Evolutionary conservation across 768 basidiomycete species (phyloP).

Genomic region (Lactifluus pinguis): DNA sequence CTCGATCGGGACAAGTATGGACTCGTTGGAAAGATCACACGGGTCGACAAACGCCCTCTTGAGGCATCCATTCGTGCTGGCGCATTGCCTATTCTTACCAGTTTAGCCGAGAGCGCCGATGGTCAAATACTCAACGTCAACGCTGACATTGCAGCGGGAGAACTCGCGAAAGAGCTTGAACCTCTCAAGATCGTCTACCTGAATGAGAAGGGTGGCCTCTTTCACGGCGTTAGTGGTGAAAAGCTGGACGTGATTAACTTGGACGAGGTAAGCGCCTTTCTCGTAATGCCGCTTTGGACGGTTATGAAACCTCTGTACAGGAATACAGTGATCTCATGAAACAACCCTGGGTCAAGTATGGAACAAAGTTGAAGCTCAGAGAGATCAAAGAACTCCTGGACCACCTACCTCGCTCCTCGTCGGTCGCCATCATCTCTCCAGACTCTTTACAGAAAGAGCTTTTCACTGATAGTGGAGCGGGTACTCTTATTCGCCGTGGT

Average conservation of each 20-base stretch:
- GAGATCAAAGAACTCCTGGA: constrained; percentile 99
- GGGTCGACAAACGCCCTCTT: constrained; percentile 90
- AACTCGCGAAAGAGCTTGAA: constrained; percentile 95
- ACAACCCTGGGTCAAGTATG: constrained; percentile 97
- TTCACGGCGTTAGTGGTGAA: constrained; percentile 95
- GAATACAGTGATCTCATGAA: constrained; percentile 97
- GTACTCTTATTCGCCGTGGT: constrained; percentile 94
- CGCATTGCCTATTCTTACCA: constrained; percentile 91
- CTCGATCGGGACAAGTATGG: constrained; percentile 93
- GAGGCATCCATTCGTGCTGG: constrained; percentile 96
- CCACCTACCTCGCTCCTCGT: constrained; percentile 94
- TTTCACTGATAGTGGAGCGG: constrained; percentile 96
- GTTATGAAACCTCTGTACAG: constrained; percentile 29
- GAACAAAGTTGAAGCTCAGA: constrained; percentile 96
- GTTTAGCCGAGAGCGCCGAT: constrained; percentile 86
- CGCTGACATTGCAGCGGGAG: constrained; percentile 96
- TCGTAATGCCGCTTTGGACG: not conserved
- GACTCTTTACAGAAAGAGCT: constrained; percentile 92
- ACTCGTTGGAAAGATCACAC: constrained; percentile 91
- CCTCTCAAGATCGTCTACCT: constrained; percentile 98
- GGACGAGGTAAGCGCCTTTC: constrained; percentile 60
- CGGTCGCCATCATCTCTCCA: constrained; percentile 95
- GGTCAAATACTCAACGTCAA: constrained; percentile 99
- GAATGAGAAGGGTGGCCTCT: constrained; percentile 97
- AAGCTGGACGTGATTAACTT: constrained; percentile 95